phyloP scores from a whole-genome alignment of 2,329 filamentous ascomycete genomes.

The Aspergillus ochraceoroseus region DNA sequence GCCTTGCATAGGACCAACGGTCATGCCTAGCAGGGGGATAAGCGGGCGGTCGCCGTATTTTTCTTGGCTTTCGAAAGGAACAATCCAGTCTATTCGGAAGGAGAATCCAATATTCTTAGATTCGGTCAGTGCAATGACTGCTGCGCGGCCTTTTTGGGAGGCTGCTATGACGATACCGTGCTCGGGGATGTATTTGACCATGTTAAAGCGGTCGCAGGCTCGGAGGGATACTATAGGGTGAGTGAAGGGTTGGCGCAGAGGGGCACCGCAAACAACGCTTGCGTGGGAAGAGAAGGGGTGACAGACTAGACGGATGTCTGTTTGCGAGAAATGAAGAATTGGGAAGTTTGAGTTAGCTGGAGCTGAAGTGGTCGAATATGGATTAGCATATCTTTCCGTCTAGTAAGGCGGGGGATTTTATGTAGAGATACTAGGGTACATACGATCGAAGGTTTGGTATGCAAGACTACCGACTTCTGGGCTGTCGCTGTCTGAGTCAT shows the following conservation, averaged over 20 bases:
- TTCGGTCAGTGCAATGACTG: constrained; percentile 51
- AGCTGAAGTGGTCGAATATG: constrained; percentile 16
- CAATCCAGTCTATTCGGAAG: constrained; percentile 54
- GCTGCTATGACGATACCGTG: constrained; percentile 56
- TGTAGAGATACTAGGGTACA: constrained; percentile 1
- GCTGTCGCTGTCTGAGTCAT: constrained; percentile 17
- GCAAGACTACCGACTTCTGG: too few relatives aligned
- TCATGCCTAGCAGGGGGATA: constrained; percentile 51
- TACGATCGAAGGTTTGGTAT: constrained; percentile 22
- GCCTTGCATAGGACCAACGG: constrained; percentile 55
- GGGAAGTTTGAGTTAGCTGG: constrained; percentile 32
- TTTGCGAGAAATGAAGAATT: constrained; percentile 42
- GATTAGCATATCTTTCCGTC: constrained; percentile 12
- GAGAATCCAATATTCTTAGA: constrained; percentile 36
- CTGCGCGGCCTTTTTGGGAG: constrained; percentile 54
- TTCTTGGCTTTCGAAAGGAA: constrained; percentile 53
- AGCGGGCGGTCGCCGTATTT: constrained; percentile 40
- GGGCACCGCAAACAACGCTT: constrained; percentile 30
- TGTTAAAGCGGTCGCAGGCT: constrained; percentile 51
- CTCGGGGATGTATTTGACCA: constrained; percentile 55
- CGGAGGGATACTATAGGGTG: constrained; percentile 24
- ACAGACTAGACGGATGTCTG: constrained; percentile 36
- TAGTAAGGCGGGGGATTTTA: too few relatives aligned
- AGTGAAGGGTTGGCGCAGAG: constrained; percentile 29
- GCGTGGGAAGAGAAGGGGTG: constrained; percentile 31